phyloP scores from a whole-genome alignment of 192 early-diverging fungal genomes.

The Entophlyctis luteolus region DNA sequence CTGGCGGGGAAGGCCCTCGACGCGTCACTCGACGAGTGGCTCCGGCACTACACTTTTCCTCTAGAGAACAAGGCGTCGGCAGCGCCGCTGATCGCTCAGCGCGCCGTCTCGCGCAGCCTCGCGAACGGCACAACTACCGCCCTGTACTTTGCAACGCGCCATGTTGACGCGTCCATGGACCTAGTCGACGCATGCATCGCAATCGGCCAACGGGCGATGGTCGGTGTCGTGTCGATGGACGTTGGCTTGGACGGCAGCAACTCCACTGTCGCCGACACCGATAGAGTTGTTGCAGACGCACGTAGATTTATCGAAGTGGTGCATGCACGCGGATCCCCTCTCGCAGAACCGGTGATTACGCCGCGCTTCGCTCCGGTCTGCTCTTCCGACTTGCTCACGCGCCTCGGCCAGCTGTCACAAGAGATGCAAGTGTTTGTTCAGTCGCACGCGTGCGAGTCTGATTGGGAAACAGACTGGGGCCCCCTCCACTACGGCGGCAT shows the following conservation, averaged over 20 bases:
- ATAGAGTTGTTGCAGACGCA: too few species aligned
- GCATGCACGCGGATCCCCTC: conserved; percentile 9
- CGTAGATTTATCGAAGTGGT: conserved; percentile 24
- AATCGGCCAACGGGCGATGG: conserved; percentile 84
- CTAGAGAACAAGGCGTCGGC: conserved; percentile 71
- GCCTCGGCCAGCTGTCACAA: conserved; percentile 67
- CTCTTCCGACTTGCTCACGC: conserved; percentile 61
- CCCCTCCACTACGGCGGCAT: neutral
- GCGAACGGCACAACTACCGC: conserved; percentile 84
- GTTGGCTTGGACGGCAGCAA: conserved; percentile 61
- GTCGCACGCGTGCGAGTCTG: conserved; percentile 77
- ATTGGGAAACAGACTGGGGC: conserved; percentile 17
- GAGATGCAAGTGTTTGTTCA: conserved; percentile 70
- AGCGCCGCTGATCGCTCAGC: conserved; percentile 59
- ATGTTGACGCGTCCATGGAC: conserved; percentile 63
- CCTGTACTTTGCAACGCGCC: conserved; percentile 88
- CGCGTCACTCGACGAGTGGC: conserved; percentile 78
- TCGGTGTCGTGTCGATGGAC: conserved; percentile 98
- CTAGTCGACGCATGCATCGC: conserved; percentile 66
- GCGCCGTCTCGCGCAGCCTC: conserved; percentile 63
- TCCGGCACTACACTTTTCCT: conserved; percentile 85
- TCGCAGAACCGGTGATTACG: conserved; percentile 72
- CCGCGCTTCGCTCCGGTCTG: conserved; percentile 90
- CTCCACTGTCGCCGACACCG: conserved; percentile 64
- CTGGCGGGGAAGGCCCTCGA: conserved; percentile 86